Evolutionary conservation across 129 eudicot genomes (phyloP).

Genomic region (Chrysanthemum lavandulifolium): DNA sequence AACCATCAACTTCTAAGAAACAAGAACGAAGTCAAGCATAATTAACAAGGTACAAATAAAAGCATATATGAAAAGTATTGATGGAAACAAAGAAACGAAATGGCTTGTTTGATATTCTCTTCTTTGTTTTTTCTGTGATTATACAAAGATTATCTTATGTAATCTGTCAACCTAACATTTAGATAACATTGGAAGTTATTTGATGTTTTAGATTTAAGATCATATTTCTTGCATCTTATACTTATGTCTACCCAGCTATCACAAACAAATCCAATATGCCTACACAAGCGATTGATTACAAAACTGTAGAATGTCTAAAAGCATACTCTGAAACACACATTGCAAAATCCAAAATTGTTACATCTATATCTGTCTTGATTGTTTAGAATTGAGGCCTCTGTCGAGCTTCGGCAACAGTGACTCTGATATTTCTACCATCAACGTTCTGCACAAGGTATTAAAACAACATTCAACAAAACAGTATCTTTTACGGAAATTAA

Average conservation of each 20-base stretch:
- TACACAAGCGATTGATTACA: slow-evolving; percentile 30
- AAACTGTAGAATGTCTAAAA: slow-evolving; percentile 4
- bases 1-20: not conserved
- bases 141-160: not conserved
- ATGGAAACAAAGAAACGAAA: not conserved
- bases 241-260: not conserved
- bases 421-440: slow-evolving; percentile 75
- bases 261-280: slow-evolving; percentile 19
- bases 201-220: not conserved
- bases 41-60: slow-evolving; percentile 7
- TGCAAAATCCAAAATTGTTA: slow-evolving; percentile 26
- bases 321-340: slow-evolving; percentile 28
- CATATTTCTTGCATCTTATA: too few relatives aligned
- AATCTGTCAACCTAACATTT: not conserved
- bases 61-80: not conserved
- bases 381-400: slow-evolving; percentile 48
- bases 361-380: not conserved
- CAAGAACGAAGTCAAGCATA: not conserved
- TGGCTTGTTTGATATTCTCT: slow-evolving; percentile 15
- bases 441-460: slow-evolving; percentile 50
- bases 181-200: not conserved
- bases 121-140: slow-evolving; percentile 1
- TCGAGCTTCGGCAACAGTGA: slow-evolving; percentile 64
- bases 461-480: not conserved
- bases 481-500: not conserved